These are phyloP conservation scores for Kodamaea nitidulidarum DNA, from an alignment of 805 yeast species.

Conservation along the genomic window DNA sequence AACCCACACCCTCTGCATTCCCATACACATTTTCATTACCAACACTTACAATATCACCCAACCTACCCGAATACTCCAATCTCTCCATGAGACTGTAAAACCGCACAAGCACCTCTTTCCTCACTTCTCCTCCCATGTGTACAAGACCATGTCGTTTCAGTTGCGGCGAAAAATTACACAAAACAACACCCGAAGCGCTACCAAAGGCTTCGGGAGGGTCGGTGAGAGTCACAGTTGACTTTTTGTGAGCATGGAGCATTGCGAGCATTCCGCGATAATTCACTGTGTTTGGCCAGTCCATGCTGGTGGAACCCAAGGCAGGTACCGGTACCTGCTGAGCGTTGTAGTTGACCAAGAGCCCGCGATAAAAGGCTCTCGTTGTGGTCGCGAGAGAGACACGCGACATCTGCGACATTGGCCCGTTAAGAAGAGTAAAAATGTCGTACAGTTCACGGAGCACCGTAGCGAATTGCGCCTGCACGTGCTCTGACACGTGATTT, in stretches of 20 bases:
- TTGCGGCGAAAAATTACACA: conserved; percentile 19
- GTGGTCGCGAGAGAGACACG: conserved; percentile 2
- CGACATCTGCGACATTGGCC: conserved; percentile 19
- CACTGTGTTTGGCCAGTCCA: conserved; percentile 34
- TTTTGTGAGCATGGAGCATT: conserved; percentile 24
- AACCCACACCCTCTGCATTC: not conserved
- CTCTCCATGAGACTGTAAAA: conserved; percentile 30
- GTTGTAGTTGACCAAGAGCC: conserved; percentile 1
- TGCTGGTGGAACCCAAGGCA: conserved; percentile 5
- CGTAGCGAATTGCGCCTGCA: conserved; percentile 12
- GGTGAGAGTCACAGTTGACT: conserved; percentile 20
- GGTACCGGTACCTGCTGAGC: conserved; percentile 1
- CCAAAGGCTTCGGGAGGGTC: not conserved
- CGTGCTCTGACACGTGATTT: conserved; percentile 5
- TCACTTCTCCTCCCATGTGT: conserved; percentile 13
- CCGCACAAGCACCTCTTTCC: conserved; percentile 15
- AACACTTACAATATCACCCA: not conserved
- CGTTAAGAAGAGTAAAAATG: conserved; percentile 26
- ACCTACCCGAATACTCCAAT: conserved; percentile 4
- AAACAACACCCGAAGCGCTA: conserved; percentile 20
- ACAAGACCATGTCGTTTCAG: conserved; percentile 35
- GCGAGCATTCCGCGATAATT: conserved; percentile 37
- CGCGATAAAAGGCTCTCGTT: not conserved
- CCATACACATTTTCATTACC: not conserved
- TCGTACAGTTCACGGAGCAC: conserved; percentile 20